Conservation (phyloP, 1,284 basidiomycete species). For the Ustilago curta region DNA sequence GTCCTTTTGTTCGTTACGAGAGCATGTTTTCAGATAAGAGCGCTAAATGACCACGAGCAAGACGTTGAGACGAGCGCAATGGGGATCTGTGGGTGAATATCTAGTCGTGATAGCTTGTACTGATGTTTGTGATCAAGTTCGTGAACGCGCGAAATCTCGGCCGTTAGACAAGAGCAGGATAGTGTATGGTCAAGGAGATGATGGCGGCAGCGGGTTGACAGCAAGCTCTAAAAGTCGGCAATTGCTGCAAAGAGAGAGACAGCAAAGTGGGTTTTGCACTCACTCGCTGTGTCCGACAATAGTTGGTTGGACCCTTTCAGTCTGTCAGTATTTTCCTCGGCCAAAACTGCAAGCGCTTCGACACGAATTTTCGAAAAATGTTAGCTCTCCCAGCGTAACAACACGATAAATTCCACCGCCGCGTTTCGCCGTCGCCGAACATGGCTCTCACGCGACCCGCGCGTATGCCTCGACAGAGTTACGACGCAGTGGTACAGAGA, state of each 20-base stretch:
- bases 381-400: no score
- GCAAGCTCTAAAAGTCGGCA: slow-evolving; percentile 3
- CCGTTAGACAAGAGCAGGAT: slow-evolving; percentile 2
- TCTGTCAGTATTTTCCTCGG: no score
- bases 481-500: no score
- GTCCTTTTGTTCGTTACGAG: neutral
- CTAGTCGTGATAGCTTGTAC: neutral
- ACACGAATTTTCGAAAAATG: no score
- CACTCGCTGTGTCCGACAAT: neutral
- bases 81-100: neutral
- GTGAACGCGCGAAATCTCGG: neutral
- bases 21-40: neutral
- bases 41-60: neutral
- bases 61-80: no score
- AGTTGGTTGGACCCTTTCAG: neutral
- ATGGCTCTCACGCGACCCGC: neutral
- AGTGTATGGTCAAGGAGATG: neutral
- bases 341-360: neutral
- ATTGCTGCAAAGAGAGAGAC: neutral
- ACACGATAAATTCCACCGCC: neutral
- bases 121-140: neutral
- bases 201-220: neutral
- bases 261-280: neutral
- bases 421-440: neutral
- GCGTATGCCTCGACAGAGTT: no score